Evolutionary conservation across 495 filamentous ascomycete genomes (phyloP).

Genomic region (Talaromyces borbonicus): DNA sequence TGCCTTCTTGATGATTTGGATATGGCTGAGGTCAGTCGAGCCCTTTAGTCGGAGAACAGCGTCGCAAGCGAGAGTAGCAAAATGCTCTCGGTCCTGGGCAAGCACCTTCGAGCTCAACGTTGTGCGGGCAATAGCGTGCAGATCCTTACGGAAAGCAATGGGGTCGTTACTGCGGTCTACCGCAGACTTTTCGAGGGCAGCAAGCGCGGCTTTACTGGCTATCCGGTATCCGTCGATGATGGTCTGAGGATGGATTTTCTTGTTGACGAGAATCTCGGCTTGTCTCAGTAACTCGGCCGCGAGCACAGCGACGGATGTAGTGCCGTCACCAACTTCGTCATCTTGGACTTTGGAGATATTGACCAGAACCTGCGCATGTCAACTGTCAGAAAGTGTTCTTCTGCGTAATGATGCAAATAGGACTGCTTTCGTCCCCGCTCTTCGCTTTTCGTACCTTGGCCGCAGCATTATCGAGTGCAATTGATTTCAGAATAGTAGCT

Average conservation of each 20-base stretch:
- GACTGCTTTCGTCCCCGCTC: too few species aligned
- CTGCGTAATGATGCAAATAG: too few species aligned
- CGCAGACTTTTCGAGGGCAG: conserved; percentile 71
- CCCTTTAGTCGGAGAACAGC: conserved; percentile 85
- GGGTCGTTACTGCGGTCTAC: conserved; percentile 80
- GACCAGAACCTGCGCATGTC: conserved; percentile 44
- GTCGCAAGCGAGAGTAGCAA: conserved; percentile 83
- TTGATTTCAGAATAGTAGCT: conserved; percentile 94
- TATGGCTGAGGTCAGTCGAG: conserved; percentile 90
- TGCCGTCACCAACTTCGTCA: conserved; percentile 96
- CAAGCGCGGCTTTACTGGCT: conserved; percentile 79
- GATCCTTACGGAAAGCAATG: conserved; percentile 78
- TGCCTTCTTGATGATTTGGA: conserved; percentile 99
- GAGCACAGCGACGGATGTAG: conserved; percentile 82
- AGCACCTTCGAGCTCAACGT: conserved; percentile 97
- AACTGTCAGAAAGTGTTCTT: too few species aligned
- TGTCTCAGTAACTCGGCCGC: conserved; percentile 92
- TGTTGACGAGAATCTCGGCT: conserved; percentile 91
- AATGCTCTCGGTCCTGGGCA: conserved; percentile 86
- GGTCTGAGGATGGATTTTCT: conserved; percentile 97
- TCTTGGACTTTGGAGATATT: conserved; percentile 99
- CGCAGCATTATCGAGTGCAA: conserved; percentile 97
- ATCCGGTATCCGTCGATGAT: conserved; percentile 99
- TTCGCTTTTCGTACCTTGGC: conserved; percentile 59
- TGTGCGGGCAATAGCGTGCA: conserved; percentile 86